phyloP scores from a whole-genome alignment of 805 yeast species.

The Myxozyma geophila region DNA sequence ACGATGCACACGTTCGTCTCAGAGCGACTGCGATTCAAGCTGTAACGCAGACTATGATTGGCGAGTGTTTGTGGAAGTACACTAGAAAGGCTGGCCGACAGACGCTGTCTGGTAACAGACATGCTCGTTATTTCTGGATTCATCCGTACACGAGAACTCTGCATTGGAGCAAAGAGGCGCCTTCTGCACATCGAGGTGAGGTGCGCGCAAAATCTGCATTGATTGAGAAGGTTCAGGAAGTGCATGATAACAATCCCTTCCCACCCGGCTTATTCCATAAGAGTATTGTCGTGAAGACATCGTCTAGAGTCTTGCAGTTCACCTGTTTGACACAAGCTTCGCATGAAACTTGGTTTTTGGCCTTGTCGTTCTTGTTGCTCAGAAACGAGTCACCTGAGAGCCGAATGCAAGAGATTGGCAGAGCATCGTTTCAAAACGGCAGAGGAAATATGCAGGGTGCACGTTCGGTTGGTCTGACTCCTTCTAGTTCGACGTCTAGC shows the following conservation, averaged over 20 bases:
- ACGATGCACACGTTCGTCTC: constrained; percentile 42
- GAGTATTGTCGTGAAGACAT: constrained; percentile 76
- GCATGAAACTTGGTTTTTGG: constrained; percentile 89
- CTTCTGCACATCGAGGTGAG: constrained; percentile 64
- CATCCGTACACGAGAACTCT: constrained; percentile 91
- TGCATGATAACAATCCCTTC: constrained; percentile 81
- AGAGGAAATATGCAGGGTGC: neutral
- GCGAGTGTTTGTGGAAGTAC: constrained; percentile 86
- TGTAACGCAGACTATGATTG: constrained; percentile 89
- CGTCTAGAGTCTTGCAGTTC: constrained; percentile 66
- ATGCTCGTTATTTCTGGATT: constrained; percentile 93
- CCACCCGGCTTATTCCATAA: constrained; percentile 89
- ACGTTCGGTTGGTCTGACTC: neutral
- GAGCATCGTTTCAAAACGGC: neutral
- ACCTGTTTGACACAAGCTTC: constrained; percentile 88
- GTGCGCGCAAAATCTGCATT: constrained; percentile 75
- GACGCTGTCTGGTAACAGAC: constrained; percentile 76
- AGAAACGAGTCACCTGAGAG: neutral
- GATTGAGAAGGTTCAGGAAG: constrained; percentile 75
- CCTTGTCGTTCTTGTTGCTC: constrained; percentile 63
- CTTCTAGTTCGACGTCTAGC: constrained; percentile 4
- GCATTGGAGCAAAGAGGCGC: constrained; percentile 86
- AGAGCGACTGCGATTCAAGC: constrained; percentile 74
- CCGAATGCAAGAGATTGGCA: constrained; percentile 2
- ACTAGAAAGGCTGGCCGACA: constrained; percentile 70